These are phyloP conservation scores for Bullera alba DNA, from an alignment of 768 basidiomycete genomes.

Conservation along the genomic window DNA sequence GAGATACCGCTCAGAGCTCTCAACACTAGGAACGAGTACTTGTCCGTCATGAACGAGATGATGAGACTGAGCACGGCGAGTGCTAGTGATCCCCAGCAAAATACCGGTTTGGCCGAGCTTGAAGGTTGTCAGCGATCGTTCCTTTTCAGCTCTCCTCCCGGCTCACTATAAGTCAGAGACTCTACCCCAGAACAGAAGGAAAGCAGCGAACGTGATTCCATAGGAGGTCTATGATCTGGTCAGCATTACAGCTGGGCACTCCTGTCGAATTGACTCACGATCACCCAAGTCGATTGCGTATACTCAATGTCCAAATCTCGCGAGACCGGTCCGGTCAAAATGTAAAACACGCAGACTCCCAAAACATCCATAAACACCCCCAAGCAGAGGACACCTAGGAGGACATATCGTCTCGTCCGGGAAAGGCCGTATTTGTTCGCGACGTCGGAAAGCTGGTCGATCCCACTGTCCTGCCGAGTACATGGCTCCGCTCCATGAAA, in stretches of 20 bases:
- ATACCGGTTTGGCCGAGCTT: constrained; percentile 6
- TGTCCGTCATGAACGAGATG: constrained; percentile 6
- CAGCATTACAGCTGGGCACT: neutral
- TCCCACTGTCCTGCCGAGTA: too few species aligned
- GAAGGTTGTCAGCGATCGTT: too few species aligned
- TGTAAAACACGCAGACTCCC: neutral
- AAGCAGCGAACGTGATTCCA: constrained; percentile 8
- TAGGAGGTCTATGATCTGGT: neutral
- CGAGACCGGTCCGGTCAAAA: neutral
- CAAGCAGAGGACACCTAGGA: constrained; percentile 7
- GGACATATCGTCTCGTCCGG: neutral
- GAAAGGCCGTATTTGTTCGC: too few species aligned
- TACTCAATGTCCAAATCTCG: neutral
- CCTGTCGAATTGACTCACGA: neutral
- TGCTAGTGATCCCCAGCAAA: constrained; percentile 3
- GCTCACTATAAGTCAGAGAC: constrained; percentile 6
- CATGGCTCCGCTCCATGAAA: too few species aligned
- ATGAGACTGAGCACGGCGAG: constrained; percentile 5
- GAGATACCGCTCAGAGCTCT: constrained; percentile 13
- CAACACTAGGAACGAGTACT: constrained; percentile 9
- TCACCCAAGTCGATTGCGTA: constrained; percentile 3
- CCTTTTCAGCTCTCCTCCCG: too few species aligned
- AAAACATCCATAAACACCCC: constrained; percentile 8
- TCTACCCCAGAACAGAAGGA: constrained; percentile 7
- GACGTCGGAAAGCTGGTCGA: too few species aligned